These are phyloP conservation scores for Pseudonitzschia delicatissima DNA, from an alignment of 108 stramenopile species.

Conservation along the genomic window DNA sequence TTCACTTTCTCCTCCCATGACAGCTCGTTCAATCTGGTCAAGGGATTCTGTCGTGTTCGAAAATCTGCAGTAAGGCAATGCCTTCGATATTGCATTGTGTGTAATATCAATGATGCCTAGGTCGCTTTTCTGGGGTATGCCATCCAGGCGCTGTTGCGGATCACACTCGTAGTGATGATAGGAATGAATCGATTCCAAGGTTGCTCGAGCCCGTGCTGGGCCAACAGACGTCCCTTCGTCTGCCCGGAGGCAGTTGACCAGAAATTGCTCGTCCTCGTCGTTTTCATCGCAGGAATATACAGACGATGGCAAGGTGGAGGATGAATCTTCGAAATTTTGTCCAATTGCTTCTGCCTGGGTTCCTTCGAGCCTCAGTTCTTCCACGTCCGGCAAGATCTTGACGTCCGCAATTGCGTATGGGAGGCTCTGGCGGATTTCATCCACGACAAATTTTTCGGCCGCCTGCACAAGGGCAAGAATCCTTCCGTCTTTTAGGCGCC, in stretches of 20 bases:
- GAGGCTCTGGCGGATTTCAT: constrained; percentile 40
- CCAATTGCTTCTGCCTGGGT: background rate
- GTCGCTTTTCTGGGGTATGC: constrained; percentile 31
- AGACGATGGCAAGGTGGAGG: background rate
- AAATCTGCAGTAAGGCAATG: constrained; percentile 63
- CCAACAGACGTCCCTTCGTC: background rate
- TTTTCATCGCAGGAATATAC: background rate
- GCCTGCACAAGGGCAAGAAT: constrained; percentile 67
- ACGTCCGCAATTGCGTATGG: constrained; percentile 70
- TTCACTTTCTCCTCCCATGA: too few species aligned
- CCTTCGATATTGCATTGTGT: constrained; percentile 41
- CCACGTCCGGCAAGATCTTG: constrained; percentile 64
- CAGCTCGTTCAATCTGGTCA: too few species aligned
- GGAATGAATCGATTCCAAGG: constrained; percentile 53
- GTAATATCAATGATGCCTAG: constrained; percentile 44
- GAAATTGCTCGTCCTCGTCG: background rate
- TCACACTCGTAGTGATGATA: constrained; percentile 71
- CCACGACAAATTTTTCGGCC: constrained; percentile 70
- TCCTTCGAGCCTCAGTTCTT: constrained; percentile 43
- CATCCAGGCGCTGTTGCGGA: constrained; percentile 30
- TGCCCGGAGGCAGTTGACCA: background rate
- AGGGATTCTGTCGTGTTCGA: constrained; percentile 25
- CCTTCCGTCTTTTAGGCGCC: constrained; percentile 65
- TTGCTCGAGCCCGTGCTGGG: constrained; percentile 35
- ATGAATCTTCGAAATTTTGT: background rate